Evolutionary conservation across 1,284 basidiomycete species (phyloP).

Genomic region (Pisolithus thermaeus): DNA sequence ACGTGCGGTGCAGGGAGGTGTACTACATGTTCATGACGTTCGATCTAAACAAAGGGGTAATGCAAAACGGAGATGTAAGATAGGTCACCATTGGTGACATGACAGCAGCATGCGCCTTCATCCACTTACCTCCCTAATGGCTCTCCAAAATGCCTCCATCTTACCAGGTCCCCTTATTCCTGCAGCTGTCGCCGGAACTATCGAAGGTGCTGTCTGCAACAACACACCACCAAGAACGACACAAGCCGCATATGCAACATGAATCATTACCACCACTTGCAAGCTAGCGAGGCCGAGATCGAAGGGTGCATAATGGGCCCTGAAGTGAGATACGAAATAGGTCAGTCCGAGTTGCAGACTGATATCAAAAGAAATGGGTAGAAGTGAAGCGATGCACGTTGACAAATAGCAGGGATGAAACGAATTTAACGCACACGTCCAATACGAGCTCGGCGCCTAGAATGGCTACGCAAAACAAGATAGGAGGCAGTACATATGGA

Average conservation of each 20-base stretch:
- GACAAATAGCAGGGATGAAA: no score
- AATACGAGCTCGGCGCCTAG: slow-evolving; percentile 26
- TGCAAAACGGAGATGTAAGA: no score
- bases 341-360: background rate
- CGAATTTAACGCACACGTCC: slow-evolving; percentile 21
- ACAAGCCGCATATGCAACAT: slow-evolving; percentile 76
- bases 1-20: slow-evolving; percentile 79
- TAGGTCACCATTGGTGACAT: background rate
- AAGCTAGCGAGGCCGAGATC: slow-evolving; percentile 74
- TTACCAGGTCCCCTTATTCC: slow-evolving; percentile 8
- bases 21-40: slow-evolving; percentile 71
- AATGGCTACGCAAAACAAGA: slow-evolving; percentile 29
- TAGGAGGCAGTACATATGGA: slow-evolving; percentile 27
- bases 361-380: background rate
- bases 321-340: slow-evolving; percentile 18
- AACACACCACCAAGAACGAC: slow-evolving; percentile 77
- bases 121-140: slow-evolving; percentile 67
- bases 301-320: slow-evolving; percentile 54
- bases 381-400: no score
- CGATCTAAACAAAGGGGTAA: slow-evolving; percentile 44
- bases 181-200: slow-evolving; percentile 22
- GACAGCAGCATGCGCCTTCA: background rate
- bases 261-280: slow-evolving; percentile 72
- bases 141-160: slow-evolving; percentile 74
- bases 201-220: slow-evolving; percentile 75